Percentiles rank a stretch among this genome's conserved stretches.
phyloP scores from a whole-genome alignment of 2,329 filamentous ascomycete species.

The Juglanconis sp. region DNA sequence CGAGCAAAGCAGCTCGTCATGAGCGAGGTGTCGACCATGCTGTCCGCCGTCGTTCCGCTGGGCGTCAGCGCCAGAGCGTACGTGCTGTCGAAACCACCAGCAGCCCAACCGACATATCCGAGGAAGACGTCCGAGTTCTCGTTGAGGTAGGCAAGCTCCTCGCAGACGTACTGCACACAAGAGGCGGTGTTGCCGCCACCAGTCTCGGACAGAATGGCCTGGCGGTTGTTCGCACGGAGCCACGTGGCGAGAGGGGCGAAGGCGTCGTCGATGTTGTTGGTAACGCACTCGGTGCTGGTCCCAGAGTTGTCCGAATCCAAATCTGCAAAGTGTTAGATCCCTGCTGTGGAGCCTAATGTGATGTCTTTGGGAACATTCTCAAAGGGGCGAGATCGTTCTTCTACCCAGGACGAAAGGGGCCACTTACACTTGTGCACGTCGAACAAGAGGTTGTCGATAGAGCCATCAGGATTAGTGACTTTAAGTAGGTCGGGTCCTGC shows the following conservation, averaged over 20 bases:
- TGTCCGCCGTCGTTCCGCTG: slow-evolving; percentile 25
- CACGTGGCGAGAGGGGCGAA: slow-evolving; percentile 33
- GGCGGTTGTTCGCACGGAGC: slow-evolving; percentile 31
- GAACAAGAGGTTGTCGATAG: slow-evolving; percentile 52
- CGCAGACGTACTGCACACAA: slow-evolving; percentile 30
- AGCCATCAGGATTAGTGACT: slow-evolving; percentile 56
- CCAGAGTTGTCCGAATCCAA: slow-evolving; percentile 56
- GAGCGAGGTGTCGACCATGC: slow-evolving; percentile 36
- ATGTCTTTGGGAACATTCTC: too few species aligned
- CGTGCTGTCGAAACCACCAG: slow-evolving; percentile 25
- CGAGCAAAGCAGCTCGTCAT: slow-evolving; percentile 35
- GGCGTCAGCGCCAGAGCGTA: slow-evolving; percentile 29
- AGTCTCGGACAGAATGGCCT: slow-evolving; percentile 34
- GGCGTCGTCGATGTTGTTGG: slow-evolving; percentile 37
- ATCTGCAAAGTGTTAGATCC: slow-evolving; percentile 22
- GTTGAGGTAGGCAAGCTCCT: slow-evolving; percentile 30
- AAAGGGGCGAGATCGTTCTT: too few species aligned
- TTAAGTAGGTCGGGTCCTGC: slow-evolving; percentile 48
- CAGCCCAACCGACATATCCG: slow-evolving; percentile 27
- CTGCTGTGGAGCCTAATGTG: too few species aligned
- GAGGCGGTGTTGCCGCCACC: slow-evolving; percentile 33
- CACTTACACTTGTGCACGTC: slow-evolving; percentile 52
- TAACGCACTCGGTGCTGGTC: slow-evolving; percentile 48
- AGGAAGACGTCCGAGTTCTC: slow-evolving; percentile 31
- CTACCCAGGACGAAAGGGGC: too few species aligned